These are phyloP conservation scores for Paraglomus occultum DNA, from an alignment of 192 early-diverging fungal species.

Conservation along the genomic window DNA sequence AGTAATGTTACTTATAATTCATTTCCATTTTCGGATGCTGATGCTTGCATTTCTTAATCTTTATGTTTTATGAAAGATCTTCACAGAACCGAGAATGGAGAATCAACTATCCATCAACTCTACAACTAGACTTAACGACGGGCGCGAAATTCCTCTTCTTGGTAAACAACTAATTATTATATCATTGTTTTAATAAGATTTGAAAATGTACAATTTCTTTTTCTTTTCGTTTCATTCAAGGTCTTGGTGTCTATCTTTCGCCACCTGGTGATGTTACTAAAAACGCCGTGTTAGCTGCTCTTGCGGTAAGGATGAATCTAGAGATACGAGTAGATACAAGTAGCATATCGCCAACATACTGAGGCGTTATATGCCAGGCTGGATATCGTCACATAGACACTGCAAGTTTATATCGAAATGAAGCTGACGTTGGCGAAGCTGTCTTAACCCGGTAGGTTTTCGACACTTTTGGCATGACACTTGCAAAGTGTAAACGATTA, in stretches of 20 bases:
- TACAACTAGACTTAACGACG: slow-evolving; percentile 31
- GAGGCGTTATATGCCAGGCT: slow-evolving; percentile 30
- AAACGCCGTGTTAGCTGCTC: slow-evolving; percentile 43
- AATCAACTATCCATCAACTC: background rate
- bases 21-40: too few species aligned
- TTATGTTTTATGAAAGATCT: too few species aligned
- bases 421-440: slow-evolving; percentile 45
- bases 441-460: slow-evolving; percentile 39
- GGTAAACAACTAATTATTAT: background rate
- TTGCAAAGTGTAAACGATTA: background rate
- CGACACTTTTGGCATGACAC: background rate
- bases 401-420: slow-evolving; percentile 43
- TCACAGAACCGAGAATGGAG: too few species aligned
- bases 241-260: slow-evolving; percentile 45
- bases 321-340: background rate
- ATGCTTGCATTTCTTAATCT: too few species aligned
- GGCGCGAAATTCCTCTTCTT: slow-evolving; percentile 35
- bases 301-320: slow-evolving; percentile 33
- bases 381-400: slow-evolving; percentile 60
- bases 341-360: background rate
- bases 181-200: background rate
- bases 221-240: too few species aligned
- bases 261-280: slow-evolving; percentile 38
- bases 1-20: too few species aligned
- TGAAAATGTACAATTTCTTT: slow-evolving; percentile 1